Evolutionary conservation across 1,284 basidiomycete genomes (phyloP), one percentile per base, ranked within the genome.

Genomic region (Ganoderma leucocontextum): DNA sequence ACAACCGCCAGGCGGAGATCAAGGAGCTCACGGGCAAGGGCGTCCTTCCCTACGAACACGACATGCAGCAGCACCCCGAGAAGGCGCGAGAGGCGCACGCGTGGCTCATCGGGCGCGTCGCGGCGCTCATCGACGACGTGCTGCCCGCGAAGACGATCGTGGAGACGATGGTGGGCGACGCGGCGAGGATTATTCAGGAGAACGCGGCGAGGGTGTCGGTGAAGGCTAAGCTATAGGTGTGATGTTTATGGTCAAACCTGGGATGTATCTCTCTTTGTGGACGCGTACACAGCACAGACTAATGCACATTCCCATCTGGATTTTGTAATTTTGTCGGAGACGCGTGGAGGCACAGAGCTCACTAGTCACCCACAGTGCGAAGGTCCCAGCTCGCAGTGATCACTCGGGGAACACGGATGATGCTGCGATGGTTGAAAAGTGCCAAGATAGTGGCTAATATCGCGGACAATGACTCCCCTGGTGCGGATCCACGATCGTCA

Each of bases 71-170:
- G 75, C 89, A 93, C 76, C 94, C 94, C 1, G 92, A 95, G 76
- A 94, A 90, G 76, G 89, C 86, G 2, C 73, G 87, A 6, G 76
- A 85, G 74, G 83, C 82, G 70, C 74, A 85, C 79, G 79, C 87
- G 52, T 95, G 91, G 90, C 83, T 95, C 59, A 94, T 95, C 82
- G 95, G 95, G 47, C 87, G 88, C 63, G 93, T 95, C 19, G 87
- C 93, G 2, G 90, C 92, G 9, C 82, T 94, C 62, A 92, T 92
- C 69, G 75, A 91, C 71, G 91, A 95, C 3, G 80, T 96, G 49
- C 83, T 89, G 22, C 93, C 95, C 2, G 95, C 95, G 2, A 87
- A 94, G 80, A 82, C 85, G 63, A 96, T 96, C 74, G 85, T 96
- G 53, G 93, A 95, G 35, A 86, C 86, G 69, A 96, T 96, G 93